Percentiles rank a stretch among this genome's conserved stretches.
phyloP scores from a whole-genome alignment of 768 basidiomycete genomes.

The Russula ochroleuca region DNA sequence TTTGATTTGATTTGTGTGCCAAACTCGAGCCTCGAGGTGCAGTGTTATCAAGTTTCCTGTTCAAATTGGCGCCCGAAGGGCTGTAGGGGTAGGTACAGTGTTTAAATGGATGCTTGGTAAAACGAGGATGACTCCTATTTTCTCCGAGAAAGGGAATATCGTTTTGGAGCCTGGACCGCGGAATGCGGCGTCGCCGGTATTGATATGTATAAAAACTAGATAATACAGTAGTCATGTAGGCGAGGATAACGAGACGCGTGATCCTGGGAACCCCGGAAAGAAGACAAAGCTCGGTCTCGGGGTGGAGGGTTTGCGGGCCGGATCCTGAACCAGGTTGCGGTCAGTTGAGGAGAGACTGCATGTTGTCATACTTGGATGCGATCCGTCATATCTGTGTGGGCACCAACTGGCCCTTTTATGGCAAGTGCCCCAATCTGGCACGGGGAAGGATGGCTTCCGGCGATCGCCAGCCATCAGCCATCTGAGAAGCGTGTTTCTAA shows the following conservation, averaged over 20 bases:
- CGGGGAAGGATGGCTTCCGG: slow-evolving; percentile 15
- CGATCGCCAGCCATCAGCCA: slow-evolving; percentile 18
- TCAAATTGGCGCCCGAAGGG: background rate
- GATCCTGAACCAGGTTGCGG: background rate
- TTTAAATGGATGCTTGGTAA: background rate
- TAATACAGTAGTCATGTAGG: slow-evolving; percentile 8
- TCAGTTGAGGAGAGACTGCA: background rate
- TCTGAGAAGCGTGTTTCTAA: background rate
- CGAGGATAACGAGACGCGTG: background rate
- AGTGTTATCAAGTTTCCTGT: background rate
- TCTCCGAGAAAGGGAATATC: slow-evolving; percentile 2
- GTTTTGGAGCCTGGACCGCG: slow-evolving; percentile 20
- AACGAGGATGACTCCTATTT: background rate
- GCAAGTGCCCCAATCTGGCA: slow-evolving; percentile 14
- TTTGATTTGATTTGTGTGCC: background rate
- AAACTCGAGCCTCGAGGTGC: background rate
- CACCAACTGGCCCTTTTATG: slow-evolving; percentile 13
- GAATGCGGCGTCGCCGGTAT: slow-evolving; percentile 15
- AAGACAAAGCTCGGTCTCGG: background rate
- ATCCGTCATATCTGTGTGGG: slow-evolving; percentile 4
- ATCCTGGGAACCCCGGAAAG: background rate
- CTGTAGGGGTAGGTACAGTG: background rate
- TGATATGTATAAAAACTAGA: slow-evolving; percentile 7
- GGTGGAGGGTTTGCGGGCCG: background rate
- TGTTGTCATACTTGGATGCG: background rate